phyloP scores from a whole-genome alignment of 352 stramenopile genomes.

The Globisporangium orthogonon region DNA sequence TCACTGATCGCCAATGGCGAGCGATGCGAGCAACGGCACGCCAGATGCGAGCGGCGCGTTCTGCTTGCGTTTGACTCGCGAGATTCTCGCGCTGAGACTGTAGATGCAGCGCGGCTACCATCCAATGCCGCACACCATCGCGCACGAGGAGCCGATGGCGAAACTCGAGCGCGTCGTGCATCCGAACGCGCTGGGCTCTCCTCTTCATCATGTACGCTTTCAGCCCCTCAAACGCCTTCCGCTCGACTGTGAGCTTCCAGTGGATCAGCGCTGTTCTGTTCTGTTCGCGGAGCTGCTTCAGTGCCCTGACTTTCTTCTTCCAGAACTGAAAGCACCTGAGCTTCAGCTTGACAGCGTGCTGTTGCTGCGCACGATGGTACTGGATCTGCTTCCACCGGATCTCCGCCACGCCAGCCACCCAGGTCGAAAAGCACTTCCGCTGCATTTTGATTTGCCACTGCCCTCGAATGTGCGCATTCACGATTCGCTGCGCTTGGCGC shows the following conservation, averaged over 20 bases:
- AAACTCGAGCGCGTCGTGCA: constrained; percentile 17
- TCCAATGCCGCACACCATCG: constrained; percentile 16
- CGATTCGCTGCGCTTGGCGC: constrained; percentile 5
- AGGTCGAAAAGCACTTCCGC: not conserved
- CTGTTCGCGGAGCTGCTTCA: constrained; percentile 4
- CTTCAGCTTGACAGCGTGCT: not conserved
- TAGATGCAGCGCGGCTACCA: constrained; percentile 11
- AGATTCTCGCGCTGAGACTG: constrained; percentile 10
- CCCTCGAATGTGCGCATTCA: constrained; percentile 8
- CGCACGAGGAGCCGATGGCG: constrained; percentile 11
- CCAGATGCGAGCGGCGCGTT: constrained; percentile 9
- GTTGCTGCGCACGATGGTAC: not conserved
- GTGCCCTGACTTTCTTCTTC: constrained; percentile 5
- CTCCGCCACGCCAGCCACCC: not conserved
- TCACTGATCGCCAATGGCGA: constrained; percentile 12
- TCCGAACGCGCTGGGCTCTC: constrained; percentile 6
- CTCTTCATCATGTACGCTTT: constrained; percentile 4
- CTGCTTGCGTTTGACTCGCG: constrained; percentile 7
- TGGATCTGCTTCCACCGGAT: constrained; percentile 2
- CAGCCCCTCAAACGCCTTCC: constrained; percentile 5
- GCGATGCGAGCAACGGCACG: constrained; percentile 14
- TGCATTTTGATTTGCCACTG: not conserved
- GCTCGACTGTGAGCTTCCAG: constrained; percentile 18
- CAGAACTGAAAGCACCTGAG: constrained; percentile 3
- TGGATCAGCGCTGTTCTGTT: constrained; percentile 11